These are phyloP conservation scores for Cinnamomum micranthum DNA, from an alignment of 164 flowering plant genomes.

Conservation along the genomic window DNA sequence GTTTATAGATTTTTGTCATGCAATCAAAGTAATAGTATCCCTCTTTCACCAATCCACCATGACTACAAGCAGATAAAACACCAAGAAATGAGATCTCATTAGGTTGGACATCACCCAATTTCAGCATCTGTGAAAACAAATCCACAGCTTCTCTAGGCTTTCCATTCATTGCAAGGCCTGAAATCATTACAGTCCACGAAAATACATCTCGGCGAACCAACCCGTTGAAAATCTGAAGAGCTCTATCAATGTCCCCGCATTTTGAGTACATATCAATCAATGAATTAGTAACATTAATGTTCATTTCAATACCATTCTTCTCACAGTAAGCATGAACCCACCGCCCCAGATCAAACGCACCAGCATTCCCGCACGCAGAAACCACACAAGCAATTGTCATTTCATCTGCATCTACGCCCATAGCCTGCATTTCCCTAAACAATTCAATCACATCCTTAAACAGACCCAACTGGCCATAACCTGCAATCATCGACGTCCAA, in stretches of 20 bases:
- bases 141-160: constrained; percentile 20
- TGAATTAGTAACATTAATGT: constrained; percentile 18
- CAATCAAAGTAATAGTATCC: constrained; percentile 20
- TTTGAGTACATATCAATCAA: constrained; percentile 40
- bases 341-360: constrained; percentile 28
- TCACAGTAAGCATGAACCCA: constrained; percentile 26
- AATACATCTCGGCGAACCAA: constrained; percentile 24
- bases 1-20: constrained; percentile 25
- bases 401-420: constrained; percentile 16
- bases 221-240: constrained; percentile 24
- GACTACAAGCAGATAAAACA: constrained; percentile 35
- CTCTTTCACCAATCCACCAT: constrained; percentile 33
- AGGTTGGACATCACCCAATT: constrained; percentile 20
- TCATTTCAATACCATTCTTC: constrained; percentile 16
- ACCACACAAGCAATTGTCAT: constrained; percentile 28
- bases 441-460: constrained; percentile 24
- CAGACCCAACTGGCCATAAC: constrained; percentile 22
- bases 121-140: constrained; percentile 26
- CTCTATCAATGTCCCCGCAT: constrained; percentile 31
- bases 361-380: constrained; percentile 29
- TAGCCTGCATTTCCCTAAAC: constrained; percentile 32
- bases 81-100: constrained; percentile 35
- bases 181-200: constrained; percentile 34
- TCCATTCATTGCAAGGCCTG: constrained; percentile 37
- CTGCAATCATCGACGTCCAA: constrained; percentile 32